A percentile compares a stretch with the other conserved stretches of the same genome.
These are phyloP conservation scores for Typha latifolia DNA, from an alignment of 176 grass and related monocot species.

Conservation along the genomic window DNA sequence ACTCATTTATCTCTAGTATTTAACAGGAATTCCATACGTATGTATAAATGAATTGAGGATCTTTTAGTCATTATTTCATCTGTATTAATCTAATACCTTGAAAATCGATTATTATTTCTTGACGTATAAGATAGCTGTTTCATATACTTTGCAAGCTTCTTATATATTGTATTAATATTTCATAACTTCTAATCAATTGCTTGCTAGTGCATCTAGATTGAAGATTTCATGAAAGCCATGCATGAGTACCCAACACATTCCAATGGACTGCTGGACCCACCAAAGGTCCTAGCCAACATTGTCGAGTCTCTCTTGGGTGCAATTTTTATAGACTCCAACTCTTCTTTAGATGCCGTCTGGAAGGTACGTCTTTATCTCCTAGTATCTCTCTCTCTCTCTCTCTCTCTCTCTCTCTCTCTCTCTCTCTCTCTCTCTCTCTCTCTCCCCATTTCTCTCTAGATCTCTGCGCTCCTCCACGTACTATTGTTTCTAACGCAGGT, in stretches of 20 bases:
- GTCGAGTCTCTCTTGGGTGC: constrained; percentile 69
- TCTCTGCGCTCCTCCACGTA: not conserved
- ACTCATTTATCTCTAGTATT: no score
- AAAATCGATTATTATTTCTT: not conserved
- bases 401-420: not conserved
- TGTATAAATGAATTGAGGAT: no score
- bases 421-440: not conserved
- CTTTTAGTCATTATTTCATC: no score
- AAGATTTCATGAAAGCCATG: constrained; percentile 46
- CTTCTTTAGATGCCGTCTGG: constrained; percentile 42
- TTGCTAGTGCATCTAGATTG: constrained; percentile 20
- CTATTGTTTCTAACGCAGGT: constrained; percentile 22
- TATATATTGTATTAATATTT: not conserved
- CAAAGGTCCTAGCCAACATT: constrained; percentile 52
- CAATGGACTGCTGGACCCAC: constrained; percentile 53
- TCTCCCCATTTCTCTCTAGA: not conserved
- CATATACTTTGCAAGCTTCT: not conserved
- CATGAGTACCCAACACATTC: constrained; percentile 40
- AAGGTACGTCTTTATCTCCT: constrained; percentile 21
- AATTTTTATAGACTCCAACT: constrained; percentile 42
- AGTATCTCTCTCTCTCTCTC: no score
- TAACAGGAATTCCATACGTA: no score
- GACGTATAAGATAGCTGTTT: not conserved
- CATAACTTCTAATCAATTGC: not conserved
- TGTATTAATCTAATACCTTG: no score